Evolutionary conservation across 2,329 filamentous ascomycete genomes (phyloP), one percentile per base, ranked within the genome.

Genomic region (Phaeosphaeria sp.): DNA sequence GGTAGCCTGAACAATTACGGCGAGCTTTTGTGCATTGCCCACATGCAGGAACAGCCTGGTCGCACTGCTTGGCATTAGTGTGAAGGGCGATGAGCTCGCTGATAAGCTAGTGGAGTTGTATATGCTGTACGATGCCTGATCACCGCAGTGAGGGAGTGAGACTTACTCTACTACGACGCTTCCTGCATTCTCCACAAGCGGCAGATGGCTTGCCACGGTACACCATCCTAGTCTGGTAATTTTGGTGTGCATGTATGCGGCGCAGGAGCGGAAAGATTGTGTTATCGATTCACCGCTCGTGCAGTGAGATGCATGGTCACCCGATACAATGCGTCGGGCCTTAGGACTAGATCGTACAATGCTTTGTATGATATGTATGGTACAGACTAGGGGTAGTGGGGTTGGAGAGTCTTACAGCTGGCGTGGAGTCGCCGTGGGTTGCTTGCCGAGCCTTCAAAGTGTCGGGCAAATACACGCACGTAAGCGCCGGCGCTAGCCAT

Each of bases 171-270:
- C 53, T 72, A 46, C 71, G 67, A n/a, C 67, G 64, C 58, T 70
- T 69, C 46, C 72, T 64, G 54, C 71, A 74, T 63, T 72, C 68
- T 46, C 60, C 67, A 55, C 70, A 72, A 36, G 64, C 66, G 44
- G 63, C 52, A 48, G 63, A 68, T 48, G 66, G 66, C 57, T 64
- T 67, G 55, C 66, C 66, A 41, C 67, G 60, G 56, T 71, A 69
- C 41, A 69, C 68, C 68, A 70, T 70, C 41, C 43, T 36, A 23
- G 36, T 48, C 48, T 20, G 39, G 46, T 23, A 52, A 49, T 21
- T 39, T 48, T 49, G 49, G 36, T 52, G 23, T 30, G 46, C 46
- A 48, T 46, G 3, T 23, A 23, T 17, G 43, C 43, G 21, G 43
- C 43, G 17, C 23, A n/a, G 43, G 42, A 18, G 42, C 11, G 17